Conservation (phyloP, 2,329 filamentous ascomycete genomes). For the Aspergillus aculeatus region DNA sequence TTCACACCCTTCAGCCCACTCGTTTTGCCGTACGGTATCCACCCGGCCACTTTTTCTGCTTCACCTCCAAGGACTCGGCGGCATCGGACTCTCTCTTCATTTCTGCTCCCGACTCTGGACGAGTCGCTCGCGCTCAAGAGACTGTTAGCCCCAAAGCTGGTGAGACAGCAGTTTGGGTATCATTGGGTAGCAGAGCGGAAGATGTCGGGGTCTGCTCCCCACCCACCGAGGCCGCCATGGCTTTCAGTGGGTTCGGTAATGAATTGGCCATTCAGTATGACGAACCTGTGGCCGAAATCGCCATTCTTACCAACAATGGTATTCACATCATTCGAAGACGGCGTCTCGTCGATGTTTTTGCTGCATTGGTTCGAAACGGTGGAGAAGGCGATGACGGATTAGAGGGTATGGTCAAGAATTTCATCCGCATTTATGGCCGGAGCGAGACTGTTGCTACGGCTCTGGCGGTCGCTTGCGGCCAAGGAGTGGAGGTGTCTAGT, state of each 20-base stretch:
- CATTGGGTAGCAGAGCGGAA: constrained; percentile 70
- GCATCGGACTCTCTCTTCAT: constrained; percentile 72
- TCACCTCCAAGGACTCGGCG: constrained; percentile 63
- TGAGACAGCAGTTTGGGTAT: constrained; percentile 78
- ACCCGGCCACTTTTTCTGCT: constrained; percentile 88
- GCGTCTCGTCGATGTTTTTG: constrained; percentile 88
- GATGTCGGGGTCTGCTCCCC: constrained; percentile 75
- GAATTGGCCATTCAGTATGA: constrained; percentile 97
- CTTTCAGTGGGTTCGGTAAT: constrained; percentile 82
- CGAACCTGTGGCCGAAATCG: constrained; percentile 74
- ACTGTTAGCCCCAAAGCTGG: constrained; percentile 62
- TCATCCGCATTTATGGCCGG: constrained; percentile 82
- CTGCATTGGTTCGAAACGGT: constrained; percentile 71
- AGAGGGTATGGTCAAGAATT: constrained; percentile 76
- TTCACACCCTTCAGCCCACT: constrained; percentile 43
- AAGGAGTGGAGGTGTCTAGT: constrained; percentile 75
- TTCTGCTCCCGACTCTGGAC: constrained; percentile 81
- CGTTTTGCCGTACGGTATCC: constrained; percentile 59
- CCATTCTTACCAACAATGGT: constrained; percentile 86
- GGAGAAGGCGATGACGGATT: constrained; percentile 70
- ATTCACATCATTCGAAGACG: constrained; percentile 82
- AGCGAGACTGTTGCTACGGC: constrained; percentile 88
- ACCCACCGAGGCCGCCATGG: constrained; percentile 66
- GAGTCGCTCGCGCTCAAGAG: constrained; percentile 62
- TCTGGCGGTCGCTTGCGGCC: constrained; percentile 89